Base-by-base conservation (phyloP, 768 basidiomycete genomes). In the Lentinula aciculospora region DNA sequence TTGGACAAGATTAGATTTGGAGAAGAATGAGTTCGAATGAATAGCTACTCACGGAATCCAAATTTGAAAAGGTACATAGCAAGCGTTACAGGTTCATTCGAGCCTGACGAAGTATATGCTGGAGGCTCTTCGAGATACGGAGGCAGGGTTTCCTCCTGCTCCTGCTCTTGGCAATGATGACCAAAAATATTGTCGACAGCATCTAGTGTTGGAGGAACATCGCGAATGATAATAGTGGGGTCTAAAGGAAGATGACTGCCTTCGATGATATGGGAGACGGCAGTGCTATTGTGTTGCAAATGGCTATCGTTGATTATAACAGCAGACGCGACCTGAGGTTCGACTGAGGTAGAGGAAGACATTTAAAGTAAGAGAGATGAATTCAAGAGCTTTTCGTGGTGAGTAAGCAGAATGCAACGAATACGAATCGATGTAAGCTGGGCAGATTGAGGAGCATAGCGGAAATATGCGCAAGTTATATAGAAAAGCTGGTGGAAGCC, bases 31-130 rank as follows among this genome's bases (percentile, higher is more conserved):
- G 19, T 45, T 8, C 19, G 19, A 37, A 59, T 36, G n/a, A n/a
- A n/a, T n/a, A n/a, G n/a, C n/a, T n/a, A 73, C 80, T 66, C 60
- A 81, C 80, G 28, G 64, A 81, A 81, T 23, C 80, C 80, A 28
- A 73, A 77, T 59, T 73, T 77, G 71, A 81, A 81, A 37, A 81
- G 69, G 61, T 76, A 75, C 54, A 56, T 56, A 3, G 54, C 54
- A 27, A 56, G 54, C 19, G 54, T 57, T 9, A 57, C 19, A 21
- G 56, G 56, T 48, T 57, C 56, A 28, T 36, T 48, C 9, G 46
- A 48, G n/a, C 56, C 56, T 27, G 56, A 47, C 9, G 46, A 34
- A 28, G 45, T 17, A 23, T 57, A 57, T 3, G 56, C 56, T 4
- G 56, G 56, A 9, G 56, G 56, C 17, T 57, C 56, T 46, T 57